phyloP scores from a whole-genome alignment of 306 rosid genomes.

The Vigna trinervia region DNA sequence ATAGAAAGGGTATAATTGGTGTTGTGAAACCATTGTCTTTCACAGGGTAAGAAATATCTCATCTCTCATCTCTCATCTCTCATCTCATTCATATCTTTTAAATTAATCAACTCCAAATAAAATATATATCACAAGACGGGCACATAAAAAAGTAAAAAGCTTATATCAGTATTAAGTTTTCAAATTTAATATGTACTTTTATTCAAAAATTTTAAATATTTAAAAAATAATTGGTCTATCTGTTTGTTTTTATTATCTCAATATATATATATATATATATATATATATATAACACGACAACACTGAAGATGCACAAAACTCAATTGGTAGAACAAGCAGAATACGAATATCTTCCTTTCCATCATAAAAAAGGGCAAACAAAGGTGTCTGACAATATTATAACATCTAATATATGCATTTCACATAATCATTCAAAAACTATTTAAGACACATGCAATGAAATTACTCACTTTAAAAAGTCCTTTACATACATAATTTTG shows the following conservation, averaged over 20 bases:
- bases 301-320: constrained; percentile 46
- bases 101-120: neutral
- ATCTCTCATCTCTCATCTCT: constrained; percentile 48
- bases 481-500: neutral
- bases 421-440: too few relatives aligned
- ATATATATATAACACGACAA: neutral
- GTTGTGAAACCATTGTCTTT: constrained; percentile 44
- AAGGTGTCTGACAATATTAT: too few relatives aligned
- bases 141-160: too few relatives aligned
- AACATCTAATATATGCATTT: too few relatives aligned
- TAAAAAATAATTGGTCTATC: too few relatives aligned
- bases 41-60: constrained; percentile 21
- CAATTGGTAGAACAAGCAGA: constrained; percentile 49
- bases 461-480: too few relatives aligned
- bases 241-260: too few relatives aligned
- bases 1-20: constrained; percentile 48
- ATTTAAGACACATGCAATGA: too few relatives aligned
- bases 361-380: neutral
- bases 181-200: too few relatives aligned
- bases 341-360: constrained; percentile 61
- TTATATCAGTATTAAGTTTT: too few relatives aligned
- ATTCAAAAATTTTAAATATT: too few relatives aligned
- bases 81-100: constrained; percentile 12
- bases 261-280: neutral
- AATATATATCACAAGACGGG: neutral